A percentile compares a stretch with the other conserved stretches of the same genome.
Evolutionary conservation across 345 rosid species (phyloP).

Genomic region (Aquilaria malaccensis): DNA sequence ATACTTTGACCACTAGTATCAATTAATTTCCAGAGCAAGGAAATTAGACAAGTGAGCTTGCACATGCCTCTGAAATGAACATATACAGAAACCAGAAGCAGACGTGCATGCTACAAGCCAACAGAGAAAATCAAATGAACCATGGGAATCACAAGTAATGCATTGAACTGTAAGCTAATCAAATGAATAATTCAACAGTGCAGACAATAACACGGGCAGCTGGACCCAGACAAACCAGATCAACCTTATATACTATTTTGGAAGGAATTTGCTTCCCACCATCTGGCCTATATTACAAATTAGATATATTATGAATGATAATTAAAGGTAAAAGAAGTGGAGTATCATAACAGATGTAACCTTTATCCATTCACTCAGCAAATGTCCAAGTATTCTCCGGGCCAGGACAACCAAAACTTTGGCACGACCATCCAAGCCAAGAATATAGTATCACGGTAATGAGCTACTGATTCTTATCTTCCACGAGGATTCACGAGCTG

Average conservation of each 20-base stretch:
- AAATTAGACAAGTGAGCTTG: too few relatives aligned
- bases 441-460: slow-evolving; percentile 2
- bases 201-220: background rate
- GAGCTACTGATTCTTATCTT: slow-evolving; percentile 35
- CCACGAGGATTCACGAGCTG: slow-evolving; percentile 99
- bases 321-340: slow-evolving; percentile 20
- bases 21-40: too few relatives aligned
- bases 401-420: slow-evolving; percentile 10
- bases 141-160: too few relatives aligned
- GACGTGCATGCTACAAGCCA: too few relatives aligned
- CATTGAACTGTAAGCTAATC: too few relatives aligned
- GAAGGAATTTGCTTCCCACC: slow-evolving; percentile 22
- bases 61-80: too few relatives aligned
- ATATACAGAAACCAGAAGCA: too few relatives aligned
- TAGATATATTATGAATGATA: slow-evolving; percentile 22
- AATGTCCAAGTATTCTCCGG: slow-evolving; percentile 14
- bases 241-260: slow-evolving; percentile 13
- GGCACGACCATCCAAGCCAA: slow-evolving; percentile 8
- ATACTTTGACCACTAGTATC: too few relatives aligned
- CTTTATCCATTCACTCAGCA: slow-evolving; percentile 14
- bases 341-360: slow-evolving; percentile 12
- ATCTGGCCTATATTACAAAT: slow-evolving; percentile 33
- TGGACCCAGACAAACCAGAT: slow-evolving; percentile 8
- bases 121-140: too few relatives aligned
- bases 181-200: background rate